These are phyloP conservation scores for Herpetomonas tarakana DNA, from an alignment of 208 protist genomes.

Conservation along the genomic window DNA sequence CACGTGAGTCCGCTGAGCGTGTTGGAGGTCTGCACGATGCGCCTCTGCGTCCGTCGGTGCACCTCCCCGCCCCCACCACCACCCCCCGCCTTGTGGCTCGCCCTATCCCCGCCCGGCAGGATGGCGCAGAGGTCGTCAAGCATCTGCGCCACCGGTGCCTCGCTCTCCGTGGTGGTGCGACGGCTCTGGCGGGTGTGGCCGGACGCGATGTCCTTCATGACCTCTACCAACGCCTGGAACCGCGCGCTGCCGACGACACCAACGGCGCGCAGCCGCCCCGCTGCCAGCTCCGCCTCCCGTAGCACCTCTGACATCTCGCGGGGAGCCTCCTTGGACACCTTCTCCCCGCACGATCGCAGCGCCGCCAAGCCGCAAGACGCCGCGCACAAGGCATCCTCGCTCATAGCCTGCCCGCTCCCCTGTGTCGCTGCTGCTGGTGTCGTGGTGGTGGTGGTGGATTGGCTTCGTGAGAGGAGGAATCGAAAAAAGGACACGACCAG, in stretches of 20 bases:
- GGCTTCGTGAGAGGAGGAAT: conserved; percentile 29
- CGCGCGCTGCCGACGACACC: conserved; percentile 28
- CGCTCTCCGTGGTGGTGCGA: conserved; percentile 38
- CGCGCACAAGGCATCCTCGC: conserved; percentile 30
- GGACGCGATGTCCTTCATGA: conserved; percentile 59
- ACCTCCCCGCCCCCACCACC: conserved; percentile 5
- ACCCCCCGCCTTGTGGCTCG: conserved; percentile 14
- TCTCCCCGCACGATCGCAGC: conserved; percentile 76
- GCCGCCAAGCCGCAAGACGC: conserved; percentile 54
- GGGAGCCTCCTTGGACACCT: conserved; percentile 74
- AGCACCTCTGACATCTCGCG: conserved; percentile 51
- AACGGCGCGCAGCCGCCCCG: conserved; percentile 10
- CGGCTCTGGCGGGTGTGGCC: conserved; percentile 45
- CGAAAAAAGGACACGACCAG: conserved; percentile 54
- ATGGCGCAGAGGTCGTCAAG: conserved; percentile 52
- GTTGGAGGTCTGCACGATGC: conserved; percentile 59
- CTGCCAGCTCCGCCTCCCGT: conserved; percentile 30
- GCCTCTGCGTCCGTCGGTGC: conserved; percentile 44
- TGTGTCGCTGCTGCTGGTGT: background rate
- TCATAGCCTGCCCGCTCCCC: background rate
- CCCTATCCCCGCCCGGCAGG: conserved; percentile 25
- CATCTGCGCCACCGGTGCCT: conserved; percentile 50
- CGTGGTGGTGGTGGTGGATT: conserved; percentile 1
- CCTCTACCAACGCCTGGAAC: conserved; percentile 55
- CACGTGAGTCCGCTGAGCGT: conserved; percentile 51